Percentiles rank a stretch among this genome's conserved stretches.
Evolutionary conservation across 257 asterid genomes (phyloP).

Genomic region (Solanum verrucosum): DNA sequence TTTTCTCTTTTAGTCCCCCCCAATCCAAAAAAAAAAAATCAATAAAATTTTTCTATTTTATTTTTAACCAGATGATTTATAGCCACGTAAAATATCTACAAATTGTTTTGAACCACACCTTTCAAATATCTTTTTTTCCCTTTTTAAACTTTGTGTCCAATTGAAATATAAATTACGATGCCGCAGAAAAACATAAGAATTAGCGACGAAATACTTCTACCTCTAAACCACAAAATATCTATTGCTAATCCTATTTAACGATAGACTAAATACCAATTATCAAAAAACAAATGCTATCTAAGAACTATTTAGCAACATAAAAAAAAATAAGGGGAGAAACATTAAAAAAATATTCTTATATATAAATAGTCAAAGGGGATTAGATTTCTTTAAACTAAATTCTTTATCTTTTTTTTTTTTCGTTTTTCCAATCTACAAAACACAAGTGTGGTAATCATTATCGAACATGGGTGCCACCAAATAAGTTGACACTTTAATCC

Average conservation of each 20-base stretch:
- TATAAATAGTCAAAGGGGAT: background rate
- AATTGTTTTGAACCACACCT: background rate
- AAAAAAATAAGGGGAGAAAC: background rate
- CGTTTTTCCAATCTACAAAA: background rate
- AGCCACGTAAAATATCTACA: background rate
- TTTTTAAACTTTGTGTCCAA: background rate
- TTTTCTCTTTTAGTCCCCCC: background rate
- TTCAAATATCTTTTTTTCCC: background rate
- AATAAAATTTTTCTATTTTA: too few species aligned
- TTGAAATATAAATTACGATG: background rate
- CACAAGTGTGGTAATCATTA: conserved; percentile 24
- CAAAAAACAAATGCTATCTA: background rate
- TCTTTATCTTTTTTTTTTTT: background rate
- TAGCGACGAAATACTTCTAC: background rate
- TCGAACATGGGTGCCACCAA: conserved; percentile 43
- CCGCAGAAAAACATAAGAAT: background rate
- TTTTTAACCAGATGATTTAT: rapidly evolving
- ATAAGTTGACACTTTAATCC: conserved; percentile 13
- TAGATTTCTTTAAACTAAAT: background rate
- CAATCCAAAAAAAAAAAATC: background rate
- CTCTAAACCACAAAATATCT: background rate
- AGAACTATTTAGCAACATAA: background rate
- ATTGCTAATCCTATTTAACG: background rate
- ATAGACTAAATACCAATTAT: background rate
- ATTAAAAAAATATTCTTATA: background rate